These are phyloP conservation scores for Guyanaporus albipodus DNA, from an alignment of 768 basidiomycete species.

Conservation along the genomic window DNA sequence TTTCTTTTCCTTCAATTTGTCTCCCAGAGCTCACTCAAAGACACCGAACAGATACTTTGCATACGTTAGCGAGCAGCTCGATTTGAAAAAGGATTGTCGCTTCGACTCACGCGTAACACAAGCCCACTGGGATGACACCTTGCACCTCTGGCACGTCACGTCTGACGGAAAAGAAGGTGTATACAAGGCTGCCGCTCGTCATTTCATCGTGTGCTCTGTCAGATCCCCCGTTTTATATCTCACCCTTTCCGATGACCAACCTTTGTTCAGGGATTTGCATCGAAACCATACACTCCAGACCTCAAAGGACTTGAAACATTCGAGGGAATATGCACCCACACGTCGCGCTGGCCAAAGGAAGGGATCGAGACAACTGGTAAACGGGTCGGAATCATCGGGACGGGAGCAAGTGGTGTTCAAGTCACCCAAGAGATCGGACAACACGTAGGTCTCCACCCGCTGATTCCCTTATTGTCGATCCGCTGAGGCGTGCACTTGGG, in stretches of 20 bases:
- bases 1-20: too few relatives aligned
- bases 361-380: slow-evolving; percentile 13
- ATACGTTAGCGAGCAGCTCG: slow-evolving; percentile 9
- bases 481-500: background rate
- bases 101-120: slow-evolving; percentile 11
- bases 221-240: background rate
- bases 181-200: slow-evolving; percentile 9
- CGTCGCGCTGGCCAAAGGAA: slow-evolving; percentile 11
- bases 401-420: slow-evolving; percentile 16
- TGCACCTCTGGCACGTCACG: slow-evolving; percentile 6
- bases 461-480: background rate
- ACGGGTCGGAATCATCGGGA: slow-evolving; percentile 16
- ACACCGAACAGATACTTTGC: slow-evolving; percentile 19
- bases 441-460: slow-evolving; percentile 1
- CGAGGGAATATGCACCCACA: slow-evolving; percentile 9
- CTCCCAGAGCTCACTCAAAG: too few relatives aligned
- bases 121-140: slow-evolving; percentile 10
- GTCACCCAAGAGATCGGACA: slow-evolving; percentile 10
- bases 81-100: slow-evolving; percentile 14
- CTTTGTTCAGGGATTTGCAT: slow-evolving; percentile 1
- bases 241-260: background rate
- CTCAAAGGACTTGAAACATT: slow-evolving; percentile 12
- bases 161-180: slow-evolving; percentile 5
- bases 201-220: slow-evolving; percentile 15
- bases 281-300: slow-evolving; percentile 9